Conservation (phyloP, 192 early-diverging fungal genomes). For the Coemansia sp. region DNA sequence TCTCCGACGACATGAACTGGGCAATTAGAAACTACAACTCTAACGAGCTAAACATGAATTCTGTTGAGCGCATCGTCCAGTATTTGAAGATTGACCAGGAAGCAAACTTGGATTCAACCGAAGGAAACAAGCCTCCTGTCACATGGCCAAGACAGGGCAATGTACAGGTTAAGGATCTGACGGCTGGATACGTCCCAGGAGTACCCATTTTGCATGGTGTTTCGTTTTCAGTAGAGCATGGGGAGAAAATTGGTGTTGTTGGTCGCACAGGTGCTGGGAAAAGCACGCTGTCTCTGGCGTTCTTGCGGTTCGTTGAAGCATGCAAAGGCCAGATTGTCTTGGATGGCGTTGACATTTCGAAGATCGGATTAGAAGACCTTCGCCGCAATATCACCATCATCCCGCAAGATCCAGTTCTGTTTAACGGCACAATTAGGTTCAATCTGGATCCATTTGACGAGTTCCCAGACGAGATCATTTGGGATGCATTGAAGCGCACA, state of each 20-base stretch:
- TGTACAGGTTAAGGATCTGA: slow-evolving; percentile 66
- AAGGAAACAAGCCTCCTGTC: slow-evolving; percentile 51
- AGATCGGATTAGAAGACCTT: slow-evolving; percentile 69
- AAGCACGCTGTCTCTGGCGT: slow-evolving; percentile 66
- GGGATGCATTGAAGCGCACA: slow-evolving; percentile 71
- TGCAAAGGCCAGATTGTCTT: slow-evolving; percentile 63
- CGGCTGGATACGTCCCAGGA: slow-evolving; percentile 75
- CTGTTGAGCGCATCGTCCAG: slow-evolving; percentile 81
- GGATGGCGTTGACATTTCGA: too few relatives aligned
- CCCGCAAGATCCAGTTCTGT: slow-evolving; percentile 70
- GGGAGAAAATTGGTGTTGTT: slow-evolving; percentile 54
- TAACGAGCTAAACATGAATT: slow-evolving; percentile 83
- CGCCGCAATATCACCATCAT: slow-evolving; percentile 74
- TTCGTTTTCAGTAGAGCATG: slow-evolving; percentile 48
- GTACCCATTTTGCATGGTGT: slow-evolving; percentile 70
- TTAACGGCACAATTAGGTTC: slow-evolving; percentile 72
- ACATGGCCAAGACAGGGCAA: slow-evolving; percentile 70
- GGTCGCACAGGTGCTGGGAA: too few relatives aligned
- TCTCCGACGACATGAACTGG: slow-evolving; percentile 76
- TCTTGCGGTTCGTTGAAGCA: slow-evolving; percentile 79
- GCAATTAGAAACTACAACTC: slow-evolving; percentile 68
- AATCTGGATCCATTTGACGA: slow-evolving; percentile 87
- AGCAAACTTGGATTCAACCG: slow-evolving; percentile 58
- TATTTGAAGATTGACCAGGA: slow-evolving; percentile 83
- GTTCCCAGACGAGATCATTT: slow-evolving; percentile 70